Percentiles rank a stretch among this genome's conserved stretches.
phyloP scores from a whole-genome alignment of 2,329 filamentous ascomycete genomes.

The Sarocladium strictum region DNA sequence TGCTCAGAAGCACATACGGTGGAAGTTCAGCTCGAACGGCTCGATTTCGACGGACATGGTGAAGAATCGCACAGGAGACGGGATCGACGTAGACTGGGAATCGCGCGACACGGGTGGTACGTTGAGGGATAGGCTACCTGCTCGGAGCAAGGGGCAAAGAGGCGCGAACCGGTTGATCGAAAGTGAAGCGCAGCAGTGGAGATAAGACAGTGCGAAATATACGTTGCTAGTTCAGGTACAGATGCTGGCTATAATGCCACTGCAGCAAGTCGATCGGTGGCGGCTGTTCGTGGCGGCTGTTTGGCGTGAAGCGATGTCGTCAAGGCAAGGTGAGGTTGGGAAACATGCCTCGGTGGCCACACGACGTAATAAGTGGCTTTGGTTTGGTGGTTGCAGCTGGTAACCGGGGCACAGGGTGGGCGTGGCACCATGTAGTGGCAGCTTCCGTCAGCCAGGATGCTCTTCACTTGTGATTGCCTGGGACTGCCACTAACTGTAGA shows the following conservation, averaged over 20 bases:
- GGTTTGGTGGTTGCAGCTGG: slow-evolving; percentile 1
- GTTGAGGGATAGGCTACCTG: not conserved
- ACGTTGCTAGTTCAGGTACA: not conserved
- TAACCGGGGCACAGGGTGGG: not conserved
- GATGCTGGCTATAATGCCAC: not conserved
- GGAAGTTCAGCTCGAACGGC: slow-evolving; percentile 86
- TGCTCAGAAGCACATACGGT: slow-evolving; percentile 57
- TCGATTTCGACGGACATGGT: slow-evolving; percentile 91
- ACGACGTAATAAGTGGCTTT: slow-evolving; percentile 7
- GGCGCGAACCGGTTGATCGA: not conserved
- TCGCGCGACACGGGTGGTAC: not conserved
- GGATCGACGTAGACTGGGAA: not conserved
- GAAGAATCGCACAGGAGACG: not conserved
- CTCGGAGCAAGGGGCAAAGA: not conserved
- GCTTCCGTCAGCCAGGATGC: not conserved
- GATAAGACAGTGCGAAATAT: too few species aligned
- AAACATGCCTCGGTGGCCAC: slow-evolving; percentile 6
- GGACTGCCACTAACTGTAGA: not conserved
- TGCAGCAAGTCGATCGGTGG: too few species aligned
- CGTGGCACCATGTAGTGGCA: not conserved
- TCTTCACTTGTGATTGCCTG: too few species aligned
- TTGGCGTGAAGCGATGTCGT: not conserved
- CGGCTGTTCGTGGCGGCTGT: not conserved
- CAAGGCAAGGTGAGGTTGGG: not conserved
- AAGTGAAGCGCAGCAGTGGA: not conserved